Percentiles rank a stretch among this genome's conserved stretches.
Evolutionary conservation across 495 filamentous ascomycete genomes (phyloP).

Genomic region (Elaphomyces granulatus): DNA sequence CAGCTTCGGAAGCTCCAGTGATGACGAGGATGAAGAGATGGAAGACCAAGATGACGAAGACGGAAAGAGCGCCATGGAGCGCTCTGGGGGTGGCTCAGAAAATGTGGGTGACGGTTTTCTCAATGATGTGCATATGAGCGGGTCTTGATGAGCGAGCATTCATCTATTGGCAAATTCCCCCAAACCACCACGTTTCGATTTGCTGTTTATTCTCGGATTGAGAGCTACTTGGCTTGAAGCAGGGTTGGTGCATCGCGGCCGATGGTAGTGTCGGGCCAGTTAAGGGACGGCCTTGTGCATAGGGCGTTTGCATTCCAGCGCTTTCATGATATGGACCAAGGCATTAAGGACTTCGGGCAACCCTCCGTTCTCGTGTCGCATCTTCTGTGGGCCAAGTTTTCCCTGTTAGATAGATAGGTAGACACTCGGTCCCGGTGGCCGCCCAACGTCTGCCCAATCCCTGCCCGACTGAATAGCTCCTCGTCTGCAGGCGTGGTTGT

Average conservation of each 20-base stretch:
- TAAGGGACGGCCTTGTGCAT: slow-evolving; percentile 9
- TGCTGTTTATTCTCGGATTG: neutral
- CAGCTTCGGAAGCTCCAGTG: slow-evolving; percentile 90
- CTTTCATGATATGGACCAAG: slow-evolving; percentile 11
- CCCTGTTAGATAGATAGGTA: slow-evolving; percentile 9
- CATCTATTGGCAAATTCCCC: no score
- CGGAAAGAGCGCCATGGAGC: slow-evolving; percentile 15
- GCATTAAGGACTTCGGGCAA: slow-evolving; percentile 7
- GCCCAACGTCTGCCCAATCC: slow-evolving; percentile 1
- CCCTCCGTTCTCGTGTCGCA: slow-evolving; percentile 10
- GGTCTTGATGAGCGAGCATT: slow-evolving; percentile 16
- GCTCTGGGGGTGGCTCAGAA: slow-evolving; percentile 37
- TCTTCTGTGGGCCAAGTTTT: slow-evolving; percentile 3
- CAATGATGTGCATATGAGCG: slow-evolving; percentile 42
- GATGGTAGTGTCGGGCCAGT: slow-evolving; percentile 8
- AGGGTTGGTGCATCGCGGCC: slow-evolving; percentile 9
- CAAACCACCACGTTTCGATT: no score
- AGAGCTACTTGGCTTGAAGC: neutral
- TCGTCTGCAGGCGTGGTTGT: neutral
- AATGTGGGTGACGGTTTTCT: slow-evolving; percentile 52
- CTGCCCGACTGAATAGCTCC: neutral
- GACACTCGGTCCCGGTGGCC: neutral
- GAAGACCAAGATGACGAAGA: slow-evolving; percentile 67
- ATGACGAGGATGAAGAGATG: slow-evolving; percentile 94
- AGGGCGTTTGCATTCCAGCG: slow-evolving; percentile 8